A percentile compares a stretch with the other conserved stretches of the same genome.
Conservation (phyloP, 352 stramenopile species). For the Vaucheria bursata region DNA sequence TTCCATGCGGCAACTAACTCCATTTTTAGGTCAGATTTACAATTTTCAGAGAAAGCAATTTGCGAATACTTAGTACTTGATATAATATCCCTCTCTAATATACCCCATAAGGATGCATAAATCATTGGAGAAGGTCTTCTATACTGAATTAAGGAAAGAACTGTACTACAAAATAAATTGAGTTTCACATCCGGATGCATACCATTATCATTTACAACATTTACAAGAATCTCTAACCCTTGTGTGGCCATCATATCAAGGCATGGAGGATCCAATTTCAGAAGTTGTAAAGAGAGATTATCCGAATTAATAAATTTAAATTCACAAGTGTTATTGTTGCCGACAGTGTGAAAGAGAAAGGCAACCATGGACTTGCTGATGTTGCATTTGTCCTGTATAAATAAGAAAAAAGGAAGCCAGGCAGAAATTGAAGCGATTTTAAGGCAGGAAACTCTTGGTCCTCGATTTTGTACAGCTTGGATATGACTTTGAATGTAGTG, state of each 20-base stretch:
- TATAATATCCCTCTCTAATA: background rate
- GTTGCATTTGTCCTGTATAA: no score
- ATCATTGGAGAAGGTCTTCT: background rate
- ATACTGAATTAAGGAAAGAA: no score
- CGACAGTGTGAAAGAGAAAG: no score
- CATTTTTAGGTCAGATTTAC: background rate
- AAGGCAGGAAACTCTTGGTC: background rate
- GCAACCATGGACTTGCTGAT: no score
- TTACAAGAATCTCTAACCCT: background rate
- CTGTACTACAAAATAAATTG: background rate
- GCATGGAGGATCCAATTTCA: no score
- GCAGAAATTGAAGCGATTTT: background rate
- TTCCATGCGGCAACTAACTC: background rate
- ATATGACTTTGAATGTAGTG: background rate
- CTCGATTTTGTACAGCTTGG: background rate
- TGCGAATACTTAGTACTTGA: no score
- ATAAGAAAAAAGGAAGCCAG: no score
- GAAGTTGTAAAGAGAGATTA: no score
- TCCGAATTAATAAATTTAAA: no score
- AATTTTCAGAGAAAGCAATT: no score
- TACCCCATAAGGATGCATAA: background rate
- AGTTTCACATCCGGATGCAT: background rate
- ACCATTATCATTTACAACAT: background rate
- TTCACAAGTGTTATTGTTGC: no score
- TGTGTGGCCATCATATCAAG: background rate